Evolutionary conservation across 495 filamentous ascomycete genomes (phyloP), one percentile per base, ranked within the genome.

Genomic region (Filosporella fistucella): DNA sequence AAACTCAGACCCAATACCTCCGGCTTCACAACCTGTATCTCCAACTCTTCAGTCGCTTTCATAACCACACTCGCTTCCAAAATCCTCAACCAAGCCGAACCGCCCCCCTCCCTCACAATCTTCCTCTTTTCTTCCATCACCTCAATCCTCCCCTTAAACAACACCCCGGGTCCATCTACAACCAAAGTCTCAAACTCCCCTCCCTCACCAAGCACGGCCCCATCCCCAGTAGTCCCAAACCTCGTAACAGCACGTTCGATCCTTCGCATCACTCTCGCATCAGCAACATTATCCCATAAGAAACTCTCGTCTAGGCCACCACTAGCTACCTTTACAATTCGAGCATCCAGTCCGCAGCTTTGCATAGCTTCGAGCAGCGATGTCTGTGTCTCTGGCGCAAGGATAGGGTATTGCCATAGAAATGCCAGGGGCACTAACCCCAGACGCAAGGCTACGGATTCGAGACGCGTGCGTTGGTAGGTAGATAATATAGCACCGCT

Each of bases 161-260:
- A 56, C 48, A 68, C 66, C 1, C 56, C 48, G 2, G 91, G 91
- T 23, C 90, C 93, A 66, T 88, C 80, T 23, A 97, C 55, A 28
- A 91, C 88, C 18, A 98, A 66, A 17, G 89, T 97, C 74, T 98
- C 93, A 68, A 91, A 98, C 71, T 98, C 93, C 3, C 94, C 93
- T 2, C 93, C 93, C 59, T 97, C 93, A 0, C 94, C 93, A 17
- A 96, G 63, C 16, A 91, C 76, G 10, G 87, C 85, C 0, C 87
- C 88, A 34, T 63, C 73, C 37, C 66, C 74, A 57, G 78, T 70
- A 23, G 69, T 69, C 7, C 77, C 77, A 75, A 91, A 96, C 45
- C 83, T 73, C 42, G 66, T 67, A 75, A 93, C 82, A 3, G 75
- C 75, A 51, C 69, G 77, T 28, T 70, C 69, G 23, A 96, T 56